These are phyloP conservation scores for Dothideomycetes sp. DNA, from an alignment of 2,329 filamentous ascomycete species.

Conservation along the genomic window DNA sequence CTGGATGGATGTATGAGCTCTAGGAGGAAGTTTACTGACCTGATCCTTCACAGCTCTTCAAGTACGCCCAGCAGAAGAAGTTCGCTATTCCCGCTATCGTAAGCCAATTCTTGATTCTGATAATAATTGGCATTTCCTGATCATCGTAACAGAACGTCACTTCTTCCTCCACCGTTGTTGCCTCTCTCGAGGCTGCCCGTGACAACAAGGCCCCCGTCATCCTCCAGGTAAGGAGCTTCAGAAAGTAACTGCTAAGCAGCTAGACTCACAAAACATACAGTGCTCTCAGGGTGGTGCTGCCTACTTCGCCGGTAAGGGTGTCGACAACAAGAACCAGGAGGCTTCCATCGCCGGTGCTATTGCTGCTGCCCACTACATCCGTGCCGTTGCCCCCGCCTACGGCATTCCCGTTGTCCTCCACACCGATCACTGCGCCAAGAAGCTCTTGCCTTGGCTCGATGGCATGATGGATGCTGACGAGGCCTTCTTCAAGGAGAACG, in stretches of 20 bases:
- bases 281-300: constrained; percentile 87
- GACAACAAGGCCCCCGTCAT: constrained; percentile 87
- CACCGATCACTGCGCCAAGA: constrained; percentile 99
- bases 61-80: constrained; percentile 77
- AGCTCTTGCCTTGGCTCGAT: constrained; percentile 95
- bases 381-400: constrained; percentile 76
- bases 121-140: background rate
- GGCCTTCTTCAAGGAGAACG: constrained; percentile 85
- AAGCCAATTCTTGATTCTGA: background rate
- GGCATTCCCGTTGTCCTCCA: constrained; percentile 86
- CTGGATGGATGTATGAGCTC: constrained; percentile 1
- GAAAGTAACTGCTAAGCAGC: background rate
- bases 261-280: constrained; percentile 3
- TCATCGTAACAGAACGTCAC: constrained; percentile 60
- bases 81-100: constrained; percentile 60
- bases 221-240: constrained; percentile 43
- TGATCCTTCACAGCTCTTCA: constrained; percentile 54
- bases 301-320: constrained; percentile 50
- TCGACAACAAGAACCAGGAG: constrained; percentile 72
- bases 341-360: constrained; percentile 83
- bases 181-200: constrained; percentile 86
- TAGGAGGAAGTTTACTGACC: constrained; percentile 13
- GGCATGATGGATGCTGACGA: constrained; percentile 93
- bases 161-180: constrained; percentile 78
- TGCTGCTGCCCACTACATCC: constrained; percentile 89